Evolutionary conservation across 441 rosid species (phyloP).

Genomic region (Pelargonium fulgidum): DNA sequence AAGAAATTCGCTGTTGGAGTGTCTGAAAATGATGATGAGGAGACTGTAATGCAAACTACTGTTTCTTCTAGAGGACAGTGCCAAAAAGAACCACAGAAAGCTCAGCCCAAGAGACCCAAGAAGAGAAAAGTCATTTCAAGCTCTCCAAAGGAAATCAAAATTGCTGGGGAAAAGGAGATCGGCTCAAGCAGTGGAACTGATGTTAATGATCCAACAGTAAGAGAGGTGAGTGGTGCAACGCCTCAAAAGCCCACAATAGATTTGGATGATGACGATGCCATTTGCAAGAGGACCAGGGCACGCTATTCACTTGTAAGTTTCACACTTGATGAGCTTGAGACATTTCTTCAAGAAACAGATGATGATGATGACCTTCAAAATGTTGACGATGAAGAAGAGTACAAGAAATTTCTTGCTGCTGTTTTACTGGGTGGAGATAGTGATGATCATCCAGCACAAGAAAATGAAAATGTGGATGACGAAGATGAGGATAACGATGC

Average conservation of each 20-base stretch:
- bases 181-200: constrained; percentile 23
- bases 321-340: constrained; percentile 97
- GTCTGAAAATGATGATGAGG: constrained; percentile 41
- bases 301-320: constrained; percentile 77
- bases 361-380: constrained; percentile 83
- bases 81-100: constrained; percentile 19
- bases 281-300: constrained; percentile 89
- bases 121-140: constrained; percentile 29
- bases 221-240: constrained; percentile 17
- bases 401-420: constrained; percentile 84
- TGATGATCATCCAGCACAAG: constrained; percentile 37
- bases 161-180: constrained; percentile 22
- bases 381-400: constrained; percentile 83
- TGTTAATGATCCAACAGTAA: constrained; percentile 22
- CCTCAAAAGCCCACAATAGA: constrained; percentile 20
- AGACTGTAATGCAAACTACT: constrained; percentile 27
- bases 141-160: constrained; percentile 21
- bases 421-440: constrained; percentile 60
- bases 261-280: constrained; percentile 51
- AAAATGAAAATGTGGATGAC: constrained; percentile 48
- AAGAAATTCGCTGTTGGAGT: constrained; percentile 32
- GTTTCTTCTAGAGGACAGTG: constrained; percentile 26
- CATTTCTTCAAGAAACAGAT: constrained; percentile 93
- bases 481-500: constrained; percentile 84
- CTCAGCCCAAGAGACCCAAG: constrained; percentile 16